Evolutionary conservation across 495 filamentous ascomycete species (phyloP), one percentile per base, ranked within the genome.

Genomic region (Aspergillus haitiensis): DNA sequence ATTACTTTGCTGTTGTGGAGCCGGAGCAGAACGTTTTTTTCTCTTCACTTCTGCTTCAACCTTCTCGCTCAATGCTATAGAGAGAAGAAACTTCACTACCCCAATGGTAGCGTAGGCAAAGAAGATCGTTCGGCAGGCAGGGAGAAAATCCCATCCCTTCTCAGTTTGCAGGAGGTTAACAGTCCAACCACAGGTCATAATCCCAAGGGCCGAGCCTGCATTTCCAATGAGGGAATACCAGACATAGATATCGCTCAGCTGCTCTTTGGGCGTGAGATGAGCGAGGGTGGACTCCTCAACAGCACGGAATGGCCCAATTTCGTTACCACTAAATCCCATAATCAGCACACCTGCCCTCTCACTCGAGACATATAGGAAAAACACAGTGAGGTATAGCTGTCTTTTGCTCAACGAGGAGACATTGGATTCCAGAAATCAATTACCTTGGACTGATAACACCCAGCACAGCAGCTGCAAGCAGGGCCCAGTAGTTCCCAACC

Each of bases 261-360:
- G 70, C 18, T 80, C 79, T 18, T 84, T 72, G 0, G 78, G 75
- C 0, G 86, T 88, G 15, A 95, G 79, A 60, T 93, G 89, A 6
- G 90, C 88, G 10, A 93, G 68, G 3, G 87, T 87, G 11, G 87
- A 89, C 72, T 94, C 91, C 67, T 96, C 91, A n/a, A 93, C 83
- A 21, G 90, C 90, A 48, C 88, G 82, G 72, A 94, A 95, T 1
- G 90, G 90, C 0, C 88, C 88, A 54, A 91, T 90, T 65, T 92
- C 88, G 63, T 86, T 89, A 6, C 88, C 89, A 73, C 86, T 88
- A 37, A 0, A 85, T 89, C 4, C 87, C 88, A 72, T 84, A 86
- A 34, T 5, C 6, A 42, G 39, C 13, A 0, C 44, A 11, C 37
- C 47, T 27, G 3, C 21, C 21, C 21, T 27, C 21, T 27, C 21